Percentiles rank a stretch among this genome's conserved stretches.
phyloP scores from a whole-genome alignment of 2,329 filamentous ascomycete genomes.

The Sclerotinia sclerotiorum region DNA sequence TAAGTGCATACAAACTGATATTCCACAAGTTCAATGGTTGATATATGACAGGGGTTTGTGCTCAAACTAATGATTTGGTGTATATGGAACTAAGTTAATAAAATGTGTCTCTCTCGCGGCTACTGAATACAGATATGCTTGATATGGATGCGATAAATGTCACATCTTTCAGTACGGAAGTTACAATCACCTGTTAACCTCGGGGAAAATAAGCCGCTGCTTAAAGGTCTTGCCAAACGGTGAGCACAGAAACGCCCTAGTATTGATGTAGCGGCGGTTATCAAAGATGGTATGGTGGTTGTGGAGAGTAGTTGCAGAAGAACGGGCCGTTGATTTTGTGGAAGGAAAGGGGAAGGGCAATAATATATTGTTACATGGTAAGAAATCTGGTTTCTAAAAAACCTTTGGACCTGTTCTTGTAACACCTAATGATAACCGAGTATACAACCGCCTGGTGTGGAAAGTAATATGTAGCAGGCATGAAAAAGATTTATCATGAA shows the following conservation, averaged over 20 bases:
- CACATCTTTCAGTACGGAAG: background rate
- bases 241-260: background rate
- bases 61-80: background rate
- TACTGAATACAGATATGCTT: background rate
- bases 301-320: background rate
- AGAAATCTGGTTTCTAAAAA: background rate
- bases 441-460: background rate
- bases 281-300: background rate
- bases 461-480: background rate
- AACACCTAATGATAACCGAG: background rate
- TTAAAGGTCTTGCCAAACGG: background rate
- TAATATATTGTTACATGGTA: background rate
- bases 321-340: background rate
- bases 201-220: background rate
- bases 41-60: background rate
- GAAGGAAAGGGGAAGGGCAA: constrained; percentile 3
- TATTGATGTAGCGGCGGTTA: background rate
- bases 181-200: background rate
- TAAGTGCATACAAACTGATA: too few species aligned
- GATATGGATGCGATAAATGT: background rate
- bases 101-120: background rate
- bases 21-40: too few species aligned
- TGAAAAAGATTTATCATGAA: background rate
- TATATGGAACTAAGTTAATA: background rate
- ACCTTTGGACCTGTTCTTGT: background rate